Base-by-base conservation (phyloP, 352 stramenopile genomes). In the Pythium phragmiticola region DNA sequence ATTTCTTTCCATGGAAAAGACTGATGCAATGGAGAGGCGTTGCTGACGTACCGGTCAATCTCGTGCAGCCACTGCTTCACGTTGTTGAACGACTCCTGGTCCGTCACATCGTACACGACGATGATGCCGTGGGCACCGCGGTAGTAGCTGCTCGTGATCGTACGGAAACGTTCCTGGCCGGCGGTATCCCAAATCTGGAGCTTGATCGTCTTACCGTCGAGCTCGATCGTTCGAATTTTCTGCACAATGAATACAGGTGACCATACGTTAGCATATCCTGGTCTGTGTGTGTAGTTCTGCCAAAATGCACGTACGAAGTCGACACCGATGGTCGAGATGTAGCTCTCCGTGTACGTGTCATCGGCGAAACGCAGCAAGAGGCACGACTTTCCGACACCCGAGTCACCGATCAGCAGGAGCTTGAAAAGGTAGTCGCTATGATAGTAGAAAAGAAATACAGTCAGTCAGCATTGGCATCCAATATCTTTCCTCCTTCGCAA, bases 111-210 rank as follows among this genome's bases (percentile, higher is more conserved):
- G 77, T 99, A 99, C 65, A 99, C 97, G 14, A 99, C 88, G 63
- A 99, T 99, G 77, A 99, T 99, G 47, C 98, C 98, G 74, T 99
- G 94, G 17, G 98, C 97, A 66, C 96, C 96, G 65, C 98, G 92
- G 86, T 99, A 99, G 83, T 99, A 99, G 37, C 82, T 96, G 70
- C 89, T 98, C 58, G 98, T 99, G 77, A 99, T 99, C 37, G 97
- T 99, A 67, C 98, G 94, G 88, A 99, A 99, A 67, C 97, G 92
- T 76, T 99, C 98, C 82, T 99, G 98, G 60, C 98, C 98, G 41
- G 98, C 98, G 26, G 98, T 99, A 81, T 99, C 98, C 98, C 98
- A 99, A 87, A 99, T 99, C 87, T 99, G 97, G 45, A 99, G 88
- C 86, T 99, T 99, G 83, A 99, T 98, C 55, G 94, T 99, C 85